Base-by-base conservation (phyloP, 108 stramenopile species). In the Nitzschia inconspicua region DNA sequence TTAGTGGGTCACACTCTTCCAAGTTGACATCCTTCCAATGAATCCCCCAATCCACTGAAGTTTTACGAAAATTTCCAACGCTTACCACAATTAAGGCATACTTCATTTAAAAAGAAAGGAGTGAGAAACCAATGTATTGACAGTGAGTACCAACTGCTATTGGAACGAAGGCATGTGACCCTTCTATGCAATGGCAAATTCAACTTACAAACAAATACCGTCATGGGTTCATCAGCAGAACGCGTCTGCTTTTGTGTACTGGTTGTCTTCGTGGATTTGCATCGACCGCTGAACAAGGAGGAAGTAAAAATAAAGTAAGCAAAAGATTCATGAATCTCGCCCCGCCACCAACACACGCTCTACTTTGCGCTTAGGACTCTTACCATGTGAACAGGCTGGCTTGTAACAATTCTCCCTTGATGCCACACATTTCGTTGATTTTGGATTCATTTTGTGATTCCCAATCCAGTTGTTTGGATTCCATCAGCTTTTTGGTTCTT, bases 221-320 rank as follows among this genome's bases (percentile, higher is more conserved):
- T 99, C 99, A 99, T 99, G 10, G 99, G 99, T 70, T 99, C 99
- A 82, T 99, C 97, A 16, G 99, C 96, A 47, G 89, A 91, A 27
- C 97, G 79, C 1, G 99, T 99, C 69, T 99, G 97, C 72, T 98
- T 98, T 75, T 96, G 95, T 13, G 94, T 95, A 66, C 95, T 92
- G 7, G 92, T 91, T 6, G 97, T 99, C 56, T 98, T 98, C 26
- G 70, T 83, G 29, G 84, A 86, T 74, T 97, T 97, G 75, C 99
- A 99, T 34, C 92, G 65, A 9, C 91, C 91, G 66, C 53, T 39
- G 37, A 13, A 13, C 10, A 13, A 13, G 14, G 13, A 39, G 13
- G 13, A 10, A 39, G 37, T 13, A 39, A 39, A 39, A 39, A 39
- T 39, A 39, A 0, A 39, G n/a, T 14, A n/a, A 39, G n/a, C 11